Base-by-base conservation (phyloP, 176 grass and related monocot genomes). In the Tillandsia leiboldiana region DNA sequence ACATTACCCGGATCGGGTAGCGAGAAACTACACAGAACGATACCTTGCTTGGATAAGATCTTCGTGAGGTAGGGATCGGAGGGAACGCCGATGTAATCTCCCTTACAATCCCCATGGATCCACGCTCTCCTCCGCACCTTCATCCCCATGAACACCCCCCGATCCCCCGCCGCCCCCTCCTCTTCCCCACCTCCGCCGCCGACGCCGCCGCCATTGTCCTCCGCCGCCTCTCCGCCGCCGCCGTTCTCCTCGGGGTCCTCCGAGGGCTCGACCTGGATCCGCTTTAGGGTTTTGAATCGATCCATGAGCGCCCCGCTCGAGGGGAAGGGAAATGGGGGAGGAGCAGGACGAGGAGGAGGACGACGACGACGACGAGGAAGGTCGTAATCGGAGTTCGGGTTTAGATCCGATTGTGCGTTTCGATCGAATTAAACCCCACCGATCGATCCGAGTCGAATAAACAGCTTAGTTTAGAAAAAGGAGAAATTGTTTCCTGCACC, bases 1-100 rank as follows among this genome's bases (percentile, higher is more conserved):
- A 8, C 2, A 59, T 22, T 59, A 59, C 56, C 29, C 56, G 7
- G 8, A 15, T 61, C 17, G 56, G 56, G 10, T 51, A 22, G 9
- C 22, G 23, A 73, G 26, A 51, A 56, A 66, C 53, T n/a, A 0
- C 51, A 23, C 0, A 15, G 72, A 68, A 20, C 0, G 13, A 8
- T 27, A 97, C 89, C 94, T 92, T 97, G 89, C 68, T 97, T 97
- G 70, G 84, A 67, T 63, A 97, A 77, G 72, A 99, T 90, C 75
- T 86, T 99, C 49, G 80, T 66, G 63, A 99, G 87, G 76, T 74
- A 79, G 14, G 90, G 80, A 61, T 99, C 95, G 80, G 65, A 83
- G 64, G 80, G 67, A 15, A 96, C 73, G 69, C 92, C 92, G 74
- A 96, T 77, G 78, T 96, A 96, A 67, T 96, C 92, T 56, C 92